Base-by-base conservation (phyloP, 2,329 filamentous ascomycete species). In the Mariannaea elegans region DNA sequence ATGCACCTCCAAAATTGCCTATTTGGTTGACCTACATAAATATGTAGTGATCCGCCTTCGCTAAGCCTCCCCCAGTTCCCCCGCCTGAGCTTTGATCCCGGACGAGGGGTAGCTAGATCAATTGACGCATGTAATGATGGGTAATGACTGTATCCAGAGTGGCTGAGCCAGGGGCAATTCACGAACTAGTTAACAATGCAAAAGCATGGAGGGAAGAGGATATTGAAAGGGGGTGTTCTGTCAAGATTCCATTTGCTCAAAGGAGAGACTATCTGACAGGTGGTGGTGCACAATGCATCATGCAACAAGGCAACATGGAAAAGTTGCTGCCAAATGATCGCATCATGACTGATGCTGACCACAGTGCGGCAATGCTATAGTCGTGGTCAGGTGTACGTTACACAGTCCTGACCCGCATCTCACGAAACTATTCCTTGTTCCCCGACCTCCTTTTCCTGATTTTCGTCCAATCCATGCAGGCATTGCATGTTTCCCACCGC, bases 401-500 rank as follows among this genome's bases (percentile, higher is more conserved):
- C 51, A 47, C 51, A 39, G 36, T 31, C 44, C 38, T 4, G 24
- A 47, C 36, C 24, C 14, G n/a, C n/a, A 31, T 27, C 38, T 13
- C 42, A 36, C 32, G 31, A 36, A 45, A 54, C 14, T 44, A 14
- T 53, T 62, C 52, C 47, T 42, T 61, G 34, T 31, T 46, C 48
- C 51, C 55, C 41, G 18, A 16, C 10, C 18, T 32, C 10, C 31
- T 10, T 36, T 2, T 42, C 7, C n/a, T 39, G 2, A 14, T 54
- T 51, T 66, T 68, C 60, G 58, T 59, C 61, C 62, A 56, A 62
- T 62, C 57, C 58, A 55, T 59, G 54, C 54, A 58, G 61, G 56
- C 54, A 63, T 23, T 19, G 56, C 54, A 56, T 62, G 59, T 59
- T 50, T 41, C 50, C 62, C 21, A 36, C 27, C 29, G 36, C 36